These are phyloP conservation scores for Kwoniella sp. DNA, from an alignment of 768 basidiomycete species.

Conservation along the genomic window DNA sequence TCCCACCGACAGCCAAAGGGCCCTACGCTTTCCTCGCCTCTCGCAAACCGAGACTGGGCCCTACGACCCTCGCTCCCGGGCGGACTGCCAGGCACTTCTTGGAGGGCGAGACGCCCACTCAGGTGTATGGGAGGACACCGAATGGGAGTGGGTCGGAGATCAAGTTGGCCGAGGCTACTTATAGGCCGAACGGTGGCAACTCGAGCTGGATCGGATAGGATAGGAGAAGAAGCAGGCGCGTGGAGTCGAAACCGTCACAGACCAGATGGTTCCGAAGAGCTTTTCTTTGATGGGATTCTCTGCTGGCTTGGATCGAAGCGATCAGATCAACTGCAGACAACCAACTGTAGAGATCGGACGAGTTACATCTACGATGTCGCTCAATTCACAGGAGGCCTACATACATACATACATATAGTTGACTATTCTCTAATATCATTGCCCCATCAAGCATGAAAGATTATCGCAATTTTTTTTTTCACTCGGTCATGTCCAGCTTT, in stretches of 20 bases:
- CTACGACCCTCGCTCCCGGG: slow-evolving; percentile 35
- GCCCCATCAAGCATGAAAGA: too few species aligned
- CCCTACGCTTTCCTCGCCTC: slow-evolving; percentile 19
- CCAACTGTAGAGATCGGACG: too few species aligned
- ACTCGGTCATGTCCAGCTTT: too few species aligned
- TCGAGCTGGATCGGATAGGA: slow-evolving; percentile 19
- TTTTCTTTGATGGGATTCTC: too few species aligned
- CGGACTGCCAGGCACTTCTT: slow-evolving; percentile 34
- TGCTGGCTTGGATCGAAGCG: too few species aligned
- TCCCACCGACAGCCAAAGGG: slow-evolving; percentile 11
- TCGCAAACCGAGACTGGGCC: slow-evolving; percentile 32
- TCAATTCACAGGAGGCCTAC: too few species aligned
- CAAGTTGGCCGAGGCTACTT: slow-evolving; percentile 20
- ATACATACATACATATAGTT: too few species aligned
- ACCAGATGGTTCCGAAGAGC: too few species aligned
- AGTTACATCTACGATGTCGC: too few species aligned
- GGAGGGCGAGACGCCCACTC: slow-evolving; percentile 37
- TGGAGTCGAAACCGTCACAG: neutral
- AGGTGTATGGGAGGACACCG: slow-evolving; percentile 6
- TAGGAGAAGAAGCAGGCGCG: neutral
- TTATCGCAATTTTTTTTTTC: too few species aligned
- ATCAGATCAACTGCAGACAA: too few species aligned
- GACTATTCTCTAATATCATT: too few species aligned
- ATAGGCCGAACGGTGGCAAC: slow-evolving; percentile 17
- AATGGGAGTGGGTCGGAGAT: slow-evolving; percentile 2